phyloP scores from a whole-genome alignment of 768 basidiomycete species.

The Pleurotus pulmonarius region DNA sequence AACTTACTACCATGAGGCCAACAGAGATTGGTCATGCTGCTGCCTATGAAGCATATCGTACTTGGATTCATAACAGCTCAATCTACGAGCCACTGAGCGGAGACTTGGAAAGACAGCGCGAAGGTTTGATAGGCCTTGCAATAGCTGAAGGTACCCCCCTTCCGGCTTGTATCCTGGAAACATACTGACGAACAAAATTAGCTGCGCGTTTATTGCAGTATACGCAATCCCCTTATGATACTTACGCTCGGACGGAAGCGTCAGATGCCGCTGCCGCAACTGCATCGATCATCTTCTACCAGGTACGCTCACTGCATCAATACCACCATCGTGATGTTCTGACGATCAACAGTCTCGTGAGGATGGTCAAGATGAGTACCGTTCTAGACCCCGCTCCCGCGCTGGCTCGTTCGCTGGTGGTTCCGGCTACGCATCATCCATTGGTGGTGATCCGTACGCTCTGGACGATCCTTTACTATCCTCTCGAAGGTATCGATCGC shows the following conservation, averaged over 20 bases:
- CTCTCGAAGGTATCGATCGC: conserved; percentile 27
- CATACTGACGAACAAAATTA: conserved; percentile 21
- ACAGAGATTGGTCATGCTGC: conserved; percentile 71
- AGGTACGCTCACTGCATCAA: conserved; percentile 28
- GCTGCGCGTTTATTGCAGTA: conserved; percentile 56
- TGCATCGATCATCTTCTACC: conserved; percentile 54
- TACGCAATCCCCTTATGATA: conserved; percentile 38
- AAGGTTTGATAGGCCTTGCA: conserved; percentile 1
- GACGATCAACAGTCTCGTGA: conserved; percentile 26
- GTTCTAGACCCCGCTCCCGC: conserved; percentile 26
- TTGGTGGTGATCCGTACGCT: conserved; percentile 32
- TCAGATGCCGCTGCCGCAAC: conserved; percentile 69
- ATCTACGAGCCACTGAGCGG: conserved; percentile 6
- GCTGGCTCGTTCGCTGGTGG: conserved; percentile 15
- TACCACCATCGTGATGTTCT: background rate
- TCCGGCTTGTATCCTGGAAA: background rate
- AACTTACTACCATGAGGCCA: conserved; percentile 47
- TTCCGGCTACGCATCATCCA: conserved; percentile 19
- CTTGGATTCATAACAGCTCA: conserved; percentile 50
- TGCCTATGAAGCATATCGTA: conserved; percentile 72
- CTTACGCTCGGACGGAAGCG: conserved; percentile 44
- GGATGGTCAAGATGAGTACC: conserved; percentile 28
- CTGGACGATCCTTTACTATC: conserved; percentile 30
- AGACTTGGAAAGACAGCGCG: conserved; percentile 1
- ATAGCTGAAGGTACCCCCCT: background rate